Conservation (phyloP, 176 grass and related monocot species). For the Cenchrus purpureus region DNA sequence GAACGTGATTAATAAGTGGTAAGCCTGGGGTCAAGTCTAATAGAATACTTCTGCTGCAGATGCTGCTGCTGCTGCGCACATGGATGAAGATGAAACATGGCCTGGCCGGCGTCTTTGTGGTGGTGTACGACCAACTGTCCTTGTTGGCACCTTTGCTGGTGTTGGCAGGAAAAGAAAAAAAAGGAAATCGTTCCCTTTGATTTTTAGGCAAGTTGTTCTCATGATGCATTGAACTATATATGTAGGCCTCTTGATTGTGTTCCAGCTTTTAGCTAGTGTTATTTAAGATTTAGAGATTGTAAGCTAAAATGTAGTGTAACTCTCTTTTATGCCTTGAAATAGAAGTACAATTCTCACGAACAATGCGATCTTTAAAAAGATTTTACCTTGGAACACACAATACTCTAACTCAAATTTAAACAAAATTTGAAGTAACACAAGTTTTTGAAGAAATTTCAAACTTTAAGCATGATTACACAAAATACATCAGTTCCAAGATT, state of each 20-base stretch:
- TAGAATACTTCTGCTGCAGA: constrained; percentile 3
- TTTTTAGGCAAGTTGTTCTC: constrained; percentile 1
- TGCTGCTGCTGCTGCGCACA: constrained; percentile 16
- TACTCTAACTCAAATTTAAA: background rate
- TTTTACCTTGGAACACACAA: background rate
- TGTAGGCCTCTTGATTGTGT: background rate
- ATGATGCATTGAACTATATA: background rate
- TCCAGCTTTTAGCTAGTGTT: background rate
- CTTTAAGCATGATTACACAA: background rate
- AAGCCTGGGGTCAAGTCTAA: background rate
- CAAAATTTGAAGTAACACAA: background rate
- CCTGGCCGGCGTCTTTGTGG: constrained; percentile 31
- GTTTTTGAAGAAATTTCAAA: background rate
- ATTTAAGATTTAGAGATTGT: background rate
- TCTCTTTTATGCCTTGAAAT: background rate
- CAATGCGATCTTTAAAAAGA: background rate
- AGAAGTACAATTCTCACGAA: background rate
- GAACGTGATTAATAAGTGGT: constrained; percentile 4
- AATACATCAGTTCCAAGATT: background rate
- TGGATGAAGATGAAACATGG: constrained; percentile 2
- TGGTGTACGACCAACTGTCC: constrained; percentile 44
- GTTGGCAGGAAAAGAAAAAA: background rate
- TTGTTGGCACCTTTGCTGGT: constrained; percentile 4
- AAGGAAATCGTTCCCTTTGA: background rate
- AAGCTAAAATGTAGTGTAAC: background rate